A percentile compares a stretch with the other conserved stretches of the same genome.
Conservation (phyloP, 306 rosid species). For the Amphicarpaea edgeworthii region DNA sequence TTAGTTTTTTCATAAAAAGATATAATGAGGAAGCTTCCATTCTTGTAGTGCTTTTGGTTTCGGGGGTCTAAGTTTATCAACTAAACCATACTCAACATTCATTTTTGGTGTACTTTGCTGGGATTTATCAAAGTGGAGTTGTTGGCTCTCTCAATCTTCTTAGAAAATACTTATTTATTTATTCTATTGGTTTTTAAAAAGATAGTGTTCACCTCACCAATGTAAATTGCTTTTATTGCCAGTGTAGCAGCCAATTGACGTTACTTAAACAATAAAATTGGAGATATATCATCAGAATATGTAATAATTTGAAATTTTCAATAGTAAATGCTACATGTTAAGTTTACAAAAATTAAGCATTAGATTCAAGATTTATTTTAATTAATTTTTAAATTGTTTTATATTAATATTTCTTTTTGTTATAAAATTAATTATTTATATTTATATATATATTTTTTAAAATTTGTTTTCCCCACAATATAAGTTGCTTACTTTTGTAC, state of each 20-base stretch:
- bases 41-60: slow-evolving; percentile 28
- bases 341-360: no score
- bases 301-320: no score
- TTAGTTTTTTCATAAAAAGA: not conserved
- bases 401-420: no score
- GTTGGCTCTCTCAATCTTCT: slow-evolving; percentile 31
- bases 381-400: no score
- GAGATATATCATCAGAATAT: not conserved
- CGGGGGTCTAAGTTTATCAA: slow-evolving; percentile 1
- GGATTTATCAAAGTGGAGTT: not conserved
- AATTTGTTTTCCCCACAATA: no score
- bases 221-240: not conserved
- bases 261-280: not conserved
- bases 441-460: no score
- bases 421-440: no score
- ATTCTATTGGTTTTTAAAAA: not conserved
- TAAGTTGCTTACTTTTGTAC: no score
- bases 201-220: not conserved
- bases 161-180: not conserved
- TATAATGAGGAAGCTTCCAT: slow-evolving; percentile 13
- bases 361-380: no score
- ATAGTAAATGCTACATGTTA: no score
- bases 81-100: slow-evolving; percentile 1
- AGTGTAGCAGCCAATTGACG: not conserved
- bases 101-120: slow-evolving; percentile 1